Percentiles rank a stretch among this genome's conserved stretches.
phyloP scores from a whole-genome alignment of 345 rosid species.

The Lepidium aucheri region DNA sequence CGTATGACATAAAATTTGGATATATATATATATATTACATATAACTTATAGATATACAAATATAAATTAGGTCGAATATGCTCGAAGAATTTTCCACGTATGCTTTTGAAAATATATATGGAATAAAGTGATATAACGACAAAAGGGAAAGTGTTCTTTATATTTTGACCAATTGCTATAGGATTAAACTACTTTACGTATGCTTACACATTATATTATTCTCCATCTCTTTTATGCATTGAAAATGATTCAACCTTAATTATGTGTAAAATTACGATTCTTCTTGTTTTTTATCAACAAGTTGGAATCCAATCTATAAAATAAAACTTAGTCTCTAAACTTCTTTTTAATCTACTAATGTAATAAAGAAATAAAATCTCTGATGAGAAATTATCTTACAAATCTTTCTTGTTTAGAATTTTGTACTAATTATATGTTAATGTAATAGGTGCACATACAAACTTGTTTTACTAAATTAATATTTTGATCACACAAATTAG shows the following conservation, averaged over 20 bases:
- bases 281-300: no score
- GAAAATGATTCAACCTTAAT: neutral
- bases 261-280: neutral
- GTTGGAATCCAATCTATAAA: no score
- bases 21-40: neutral
- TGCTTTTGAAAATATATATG: neutral
- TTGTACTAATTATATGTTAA: no score
- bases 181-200: conserved; percentile 1
- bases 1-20: neutral
- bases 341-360: no score
- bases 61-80: conserved; percentile 1
- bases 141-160: neutral
- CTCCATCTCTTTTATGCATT: neutral
- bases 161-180: neutral
- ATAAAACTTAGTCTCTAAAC: no score
- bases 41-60: neutral
- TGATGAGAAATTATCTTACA: no score
- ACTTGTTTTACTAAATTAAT: no score
- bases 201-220: neutral
- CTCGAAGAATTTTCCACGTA: conserved; percentile 10
- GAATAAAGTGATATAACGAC: conserved; percentile 5
- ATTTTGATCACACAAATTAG: no score
- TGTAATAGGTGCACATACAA: no score
- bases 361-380: no score
- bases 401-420: no score